phyloP scores from a whole-genome alignment of 1,284 basidiomycete species.

The Meira nashicola region DNA sequence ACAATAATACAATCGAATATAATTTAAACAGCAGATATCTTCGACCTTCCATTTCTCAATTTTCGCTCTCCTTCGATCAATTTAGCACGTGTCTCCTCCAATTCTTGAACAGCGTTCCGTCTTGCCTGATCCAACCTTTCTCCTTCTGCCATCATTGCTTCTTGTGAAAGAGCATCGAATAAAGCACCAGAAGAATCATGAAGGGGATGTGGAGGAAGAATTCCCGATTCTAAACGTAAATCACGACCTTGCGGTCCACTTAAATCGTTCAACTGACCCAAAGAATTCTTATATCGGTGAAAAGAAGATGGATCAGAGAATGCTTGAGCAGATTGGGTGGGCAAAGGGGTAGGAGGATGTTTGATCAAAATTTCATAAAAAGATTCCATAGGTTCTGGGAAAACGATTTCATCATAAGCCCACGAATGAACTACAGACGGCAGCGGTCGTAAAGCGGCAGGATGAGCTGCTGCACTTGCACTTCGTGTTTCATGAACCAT shows the following conservation, averaged over 20 bases:
- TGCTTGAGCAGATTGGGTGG: slow-evolving; percentile 36
- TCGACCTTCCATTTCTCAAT: slow-evolving; percentile 25
- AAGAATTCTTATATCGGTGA: slow-evolving; percentile 25
- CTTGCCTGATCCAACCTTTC: slow-evolving; percentile 73
- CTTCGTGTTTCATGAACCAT: background rate
- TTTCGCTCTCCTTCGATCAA: slow-evolving; percentile 50
- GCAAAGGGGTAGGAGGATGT: slow-evolving; percentile 71
- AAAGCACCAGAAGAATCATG: slow-evolving; percentile 46
- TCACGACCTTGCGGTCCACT: slow-evolving; percentile 5
- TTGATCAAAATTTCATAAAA: slow-evolving; percentile 78
- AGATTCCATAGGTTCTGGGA: slow-evolving; percentile 83
- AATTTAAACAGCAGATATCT: no score
- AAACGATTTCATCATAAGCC: slow-evolving; percentile 98
- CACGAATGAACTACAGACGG: slow-evolving; percentile 67
- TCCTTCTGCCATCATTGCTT: slow-evolving; percentile 78
- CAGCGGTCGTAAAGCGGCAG: slow-evolving; percentile 1
- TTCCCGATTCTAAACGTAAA: background rate
- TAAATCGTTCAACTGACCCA: slow-evolving; percentile 10
- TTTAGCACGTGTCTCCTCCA: slow-evolving; percentile 46
- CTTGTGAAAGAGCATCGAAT: slow-evolving; percentile 62
- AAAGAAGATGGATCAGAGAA: slow-evolving; percentile 36
- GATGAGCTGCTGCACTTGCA: background rate
- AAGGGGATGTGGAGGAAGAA: slow-evolving; percentile 37
- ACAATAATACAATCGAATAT: no score
- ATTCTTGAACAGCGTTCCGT: slow-evolving; percentile 59